phyloP scores from a whole-genome alignment of 371 early-diverging fungal genomes.

The Cokeromyces recurvatus region DNA sequence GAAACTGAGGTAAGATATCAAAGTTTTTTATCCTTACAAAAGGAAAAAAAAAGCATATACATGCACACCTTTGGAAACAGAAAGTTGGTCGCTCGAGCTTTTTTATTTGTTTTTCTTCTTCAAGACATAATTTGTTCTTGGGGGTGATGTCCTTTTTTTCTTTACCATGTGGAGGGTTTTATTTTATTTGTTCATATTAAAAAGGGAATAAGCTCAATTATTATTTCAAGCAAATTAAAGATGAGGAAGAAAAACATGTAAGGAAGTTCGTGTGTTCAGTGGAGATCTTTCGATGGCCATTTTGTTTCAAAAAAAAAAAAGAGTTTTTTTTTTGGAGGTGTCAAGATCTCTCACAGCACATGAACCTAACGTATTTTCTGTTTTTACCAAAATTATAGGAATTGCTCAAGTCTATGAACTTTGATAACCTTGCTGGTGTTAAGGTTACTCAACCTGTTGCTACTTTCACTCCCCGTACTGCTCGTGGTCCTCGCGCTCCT shows the following conservation, averaged over 20 bases:
- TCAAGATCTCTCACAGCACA: slow-evolving; percentile 22
- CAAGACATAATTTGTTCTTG: too few relatives aligned
- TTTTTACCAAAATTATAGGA: slow-evolving; percentile 58
- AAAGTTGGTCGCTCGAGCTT: slow-evolving; percentile 11
- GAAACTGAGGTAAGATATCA: slow-evolving; percentile 73
- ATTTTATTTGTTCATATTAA: too few relatives aligned
- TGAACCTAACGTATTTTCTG: slow-evolving; percentile 11
- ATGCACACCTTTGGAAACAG: not conserved
- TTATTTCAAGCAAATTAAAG: too few relatives aligned
- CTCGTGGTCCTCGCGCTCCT: slow-evolving; percentile 32
- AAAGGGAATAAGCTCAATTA: too few relatives aligned
- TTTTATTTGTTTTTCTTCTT: slow-evolving; percentile 1
- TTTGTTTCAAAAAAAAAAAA: slow-evolving; percentile 12
- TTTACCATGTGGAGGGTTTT: too few relatives aligned
- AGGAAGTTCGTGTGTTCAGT: slow-evolving; percentile 12
- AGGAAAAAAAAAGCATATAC: not conserved
- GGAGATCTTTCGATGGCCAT: slow-evolving; percentile 32
- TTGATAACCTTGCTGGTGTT: slow-evolving; percentile 78
- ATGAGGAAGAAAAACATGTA: slow-evolving; percentile 6
- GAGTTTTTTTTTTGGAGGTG: slow-evolving; percentile 17
- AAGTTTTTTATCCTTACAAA: not conserved
- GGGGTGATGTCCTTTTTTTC: not conserved
- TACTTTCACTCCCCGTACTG: slow-evolving; percentile 26
- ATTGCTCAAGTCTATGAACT: slow-evolving; percentile 94
- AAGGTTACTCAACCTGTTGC: slow-evolving; percentile 53